These are phyloP conservation scores for Acacia crassicarpa DNA, from an alignment of 306 rosid genomes.

Conservation along the genomic window DNA sequence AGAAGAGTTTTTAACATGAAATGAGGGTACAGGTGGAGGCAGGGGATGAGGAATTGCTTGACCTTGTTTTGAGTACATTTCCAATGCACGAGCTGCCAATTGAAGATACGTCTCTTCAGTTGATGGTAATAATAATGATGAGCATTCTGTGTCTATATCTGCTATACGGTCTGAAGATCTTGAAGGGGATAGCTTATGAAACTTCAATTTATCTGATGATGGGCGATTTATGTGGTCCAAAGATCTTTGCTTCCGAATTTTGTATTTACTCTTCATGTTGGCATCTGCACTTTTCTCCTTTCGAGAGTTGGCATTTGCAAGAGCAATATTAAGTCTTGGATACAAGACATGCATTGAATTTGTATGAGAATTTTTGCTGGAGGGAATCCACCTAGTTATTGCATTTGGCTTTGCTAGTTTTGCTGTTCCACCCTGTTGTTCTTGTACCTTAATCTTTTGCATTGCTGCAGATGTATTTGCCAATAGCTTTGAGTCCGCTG, in stretches of 20 bases:
- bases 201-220: neutral
- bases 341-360: constrained; percentile 83
- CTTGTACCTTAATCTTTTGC: constrained; percentile 69
- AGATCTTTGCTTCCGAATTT: constrained; percentile 53
- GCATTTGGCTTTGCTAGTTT: constrained; percentile 78
- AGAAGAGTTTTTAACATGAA: constrained; percentile 25
- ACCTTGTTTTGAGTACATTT: constrained; percentile 36
- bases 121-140: constrained; percentile 38
- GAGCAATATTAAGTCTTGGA: constrained; percentile 68
- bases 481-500: constrained; percentile 45
- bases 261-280: constrained; percentile 48
- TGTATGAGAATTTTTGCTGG: constrained; percentile 71
- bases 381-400: constrained; percentile 76
- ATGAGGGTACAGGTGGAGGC: constrained; percentile 20
- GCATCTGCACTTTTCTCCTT: constrained; percentile 58
- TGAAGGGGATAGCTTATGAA: neutral
- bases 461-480: constrained; percentile 52
- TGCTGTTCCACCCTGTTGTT: constrained; percentile 52
- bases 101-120: constrained; percentile 41
- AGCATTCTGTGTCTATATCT: constrained; percentile 45
- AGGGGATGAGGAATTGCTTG: constrained; percentile 30
- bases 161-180: constrained; percentile 22
- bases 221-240: constrained; percentile 30
- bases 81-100: constrained; percentile 26
- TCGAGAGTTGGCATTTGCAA: constrained; percentile 39